Conservation (phyloP, 2,329 filamentous ascomycete species). For the Alternaria angustiovoidea region DNA sequence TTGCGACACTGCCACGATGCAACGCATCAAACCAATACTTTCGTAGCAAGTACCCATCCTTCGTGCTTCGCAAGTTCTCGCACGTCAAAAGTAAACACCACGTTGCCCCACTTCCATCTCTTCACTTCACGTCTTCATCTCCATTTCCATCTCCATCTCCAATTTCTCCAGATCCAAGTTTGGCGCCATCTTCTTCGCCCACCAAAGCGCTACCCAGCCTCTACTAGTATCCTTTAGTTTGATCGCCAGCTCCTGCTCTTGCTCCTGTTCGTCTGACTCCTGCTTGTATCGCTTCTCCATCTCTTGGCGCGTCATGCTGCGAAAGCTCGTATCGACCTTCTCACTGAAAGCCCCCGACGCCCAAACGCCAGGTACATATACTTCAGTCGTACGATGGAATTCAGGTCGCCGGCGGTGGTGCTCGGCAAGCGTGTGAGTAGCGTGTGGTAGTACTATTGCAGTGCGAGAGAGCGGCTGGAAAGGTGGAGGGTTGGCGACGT, state of each 20-base stretch:
- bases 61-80: neutral
- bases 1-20: rapidly evolving
- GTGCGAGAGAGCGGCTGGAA: conserved; percentile 9
- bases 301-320: neutral
- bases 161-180: conserved; percentile 3
- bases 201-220: conserved; percentile 17
- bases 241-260: conserved; percentile 8
- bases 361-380: conserved; percentile 20
- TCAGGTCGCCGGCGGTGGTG: conserved; percentile 3
- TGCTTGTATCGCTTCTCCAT: neutral
- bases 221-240: conserved; percentile 10
- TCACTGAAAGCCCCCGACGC: conserved; percentile 9
- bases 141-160: neutral
- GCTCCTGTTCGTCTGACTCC: conserved; percentile 8
- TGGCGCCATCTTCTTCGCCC: conserved; percentile 10
- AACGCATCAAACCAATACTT: neutral
- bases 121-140: neutral
- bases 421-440: conserved; percentile 9
- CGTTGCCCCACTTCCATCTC: neutral
- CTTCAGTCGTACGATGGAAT: neutral
- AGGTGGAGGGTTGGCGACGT: conserved; percentile 11
- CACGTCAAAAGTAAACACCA: neutral
- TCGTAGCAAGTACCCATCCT: neutral
- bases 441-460: conserved; percentile 4
- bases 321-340: conserved; percentile 23